A percentile compares a stretch with the other conserved stretches of the same genome.
phyloP scores from a whole-genome alignment of 1,284 basidiomycete species.

The Hypsizygus ulmarius region DNA sequence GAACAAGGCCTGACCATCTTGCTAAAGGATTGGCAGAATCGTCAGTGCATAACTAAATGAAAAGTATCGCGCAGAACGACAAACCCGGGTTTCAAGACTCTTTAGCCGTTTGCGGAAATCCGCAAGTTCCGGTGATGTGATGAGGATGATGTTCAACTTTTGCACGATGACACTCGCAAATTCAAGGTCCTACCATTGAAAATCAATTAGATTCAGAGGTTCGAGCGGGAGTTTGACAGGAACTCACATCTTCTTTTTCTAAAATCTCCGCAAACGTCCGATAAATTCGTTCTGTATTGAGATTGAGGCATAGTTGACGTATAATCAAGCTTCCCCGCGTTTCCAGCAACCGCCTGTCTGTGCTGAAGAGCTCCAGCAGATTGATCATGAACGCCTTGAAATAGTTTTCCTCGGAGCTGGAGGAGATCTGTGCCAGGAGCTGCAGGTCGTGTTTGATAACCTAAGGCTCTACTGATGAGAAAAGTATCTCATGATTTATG shows the following conservation, averaged over 20 bases:
- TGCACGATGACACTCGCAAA: slow-evolving; percentile 97
- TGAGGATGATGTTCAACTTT: slow-evolving; percentile 95
- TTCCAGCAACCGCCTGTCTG: slow-evolving; percentile 88
- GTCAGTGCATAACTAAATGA: neutral
- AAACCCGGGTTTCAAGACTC: slow-evolving; percentile 88
- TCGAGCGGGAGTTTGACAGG: neutral
- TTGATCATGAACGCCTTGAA: slow-evolving; percentile 97
- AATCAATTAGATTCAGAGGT: slow-evolving; percentile 1
- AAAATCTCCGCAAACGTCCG: slow-evolving; percentile 94
- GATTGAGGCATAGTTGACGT: slow-evolving; percentile 89
- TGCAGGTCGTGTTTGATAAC: slow-evolving; percentile 96
- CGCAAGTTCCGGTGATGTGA: slow-evolving; percentile 92
- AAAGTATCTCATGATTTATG: neutral
- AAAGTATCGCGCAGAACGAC: slow-evolving; percentile 22
- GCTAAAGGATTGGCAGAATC: slow-evolving; percentile 35
- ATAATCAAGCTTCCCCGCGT: slow-evolving; percentile 95
- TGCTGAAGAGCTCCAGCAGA: slow-evolving; percentile 91
- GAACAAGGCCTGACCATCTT: slow-evolving; percentile 94
- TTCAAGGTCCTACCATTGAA: slow-evolving; percentile 83
- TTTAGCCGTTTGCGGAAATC: slow-evolving; percentile 94
- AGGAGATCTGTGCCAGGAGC: slow-evolving; percentile 94
- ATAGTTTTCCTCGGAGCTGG: slow-evolving; percentile 91
- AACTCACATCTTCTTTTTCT: slow-evolving; percentile 90
- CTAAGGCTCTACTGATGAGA: slow-evolving; percentile 33
- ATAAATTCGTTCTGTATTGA: slow-evolving; percentile 96